Evolutionary conservation across 257 asterid genomes (phyloP), one percentile per base, ranked within the genome.

Genomic region (Solanum lignicaule): DNA sequence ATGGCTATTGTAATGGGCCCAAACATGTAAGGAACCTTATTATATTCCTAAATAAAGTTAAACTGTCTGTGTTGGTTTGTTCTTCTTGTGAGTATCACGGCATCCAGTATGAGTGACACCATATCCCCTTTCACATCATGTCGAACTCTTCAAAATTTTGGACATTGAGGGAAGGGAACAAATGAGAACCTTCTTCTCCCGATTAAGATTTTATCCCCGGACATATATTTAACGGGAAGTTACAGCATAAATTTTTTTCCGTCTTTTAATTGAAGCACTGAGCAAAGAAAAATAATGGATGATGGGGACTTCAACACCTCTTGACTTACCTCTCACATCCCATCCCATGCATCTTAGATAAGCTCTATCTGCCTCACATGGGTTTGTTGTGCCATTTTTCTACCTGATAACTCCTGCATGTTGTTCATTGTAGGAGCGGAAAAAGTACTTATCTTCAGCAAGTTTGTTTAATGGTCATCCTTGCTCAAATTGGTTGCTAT

Each of bases 361-460:
- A 35, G 83, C 33, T n/a, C 16, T 76, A n/a, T 76, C 83, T 76
- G 4, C 60, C 83, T 39, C 60, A n/a, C 35, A 6, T 3, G 33
- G 20, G 33, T 38, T 11, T 46, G 84, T 72, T 73, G 52, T 46
- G 36, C 21, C 83, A 66, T 86, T 29, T 68, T 39, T 84, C 36
- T 68, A 15, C 33, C 66, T 33, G 33, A 14, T 29, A n/a, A 15
- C 86, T 66, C 74, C 82, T 74, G 74, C 23, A 27, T 66, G 43
- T 52, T 92, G 82, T 89, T 89, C 83, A 72, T 83, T 92, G 82
- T 81, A 97, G 99, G 99, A 97, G 99, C 84, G 99, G 98, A 89
- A 97, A 97, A 93, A 97, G 98, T 89, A 95, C 99, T 84, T 97
- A 94, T 91, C 98, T 95, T 92, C 99, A 97, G 89, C 99, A 95